Percentiles rank a stretch among this genome's conserved stretches.
These are phyloP conservation scores for Rosa persica DNA, from an alignment of 306 rosid species.

Conservation along the genomic window DNA sequence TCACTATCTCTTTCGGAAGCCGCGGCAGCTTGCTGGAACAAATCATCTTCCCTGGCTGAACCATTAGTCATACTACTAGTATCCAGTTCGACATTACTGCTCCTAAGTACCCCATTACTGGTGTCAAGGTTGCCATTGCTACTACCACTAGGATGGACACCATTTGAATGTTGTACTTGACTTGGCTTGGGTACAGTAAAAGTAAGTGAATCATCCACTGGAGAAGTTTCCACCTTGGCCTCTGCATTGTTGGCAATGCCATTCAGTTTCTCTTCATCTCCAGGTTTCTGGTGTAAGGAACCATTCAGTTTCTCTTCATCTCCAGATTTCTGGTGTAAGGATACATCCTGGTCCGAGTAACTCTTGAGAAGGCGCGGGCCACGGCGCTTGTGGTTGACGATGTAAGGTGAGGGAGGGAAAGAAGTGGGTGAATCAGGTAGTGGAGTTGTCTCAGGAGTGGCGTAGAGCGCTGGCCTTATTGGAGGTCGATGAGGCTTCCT, in stretches of 20 bases:
- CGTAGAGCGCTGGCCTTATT: slow-evolving; percentile 76
- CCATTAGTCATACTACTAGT: slow-evolving; percentile 14
- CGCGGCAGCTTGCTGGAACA: slow-evolving; percentile 23
- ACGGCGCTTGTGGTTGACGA: slow-evolving; percentile 91
- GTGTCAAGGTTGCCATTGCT: slow-evolving; percentile 27
- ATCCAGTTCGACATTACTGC: slow-evolving; percentile 22
- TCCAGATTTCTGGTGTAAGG: slow-evolving; percentile 24
- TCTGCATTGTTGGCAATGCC: slow-evolving; percentile 25
- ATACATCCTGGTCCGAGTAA: slow-evolving; percentile 60
- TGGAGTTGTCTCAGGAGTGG: slow-evolving; percentile 82
- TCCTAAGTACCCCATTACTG: slow-evolving; percentile 25
- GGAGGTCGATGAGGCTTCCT: slow-evolving; percentile 58
- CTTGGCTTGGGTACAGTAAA: slow-evolving; percentile 33
- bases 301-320: slow-evolving; percentile 35
- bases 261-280: slow-evolving; percentile 31
- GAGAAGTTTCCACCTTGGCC: slow-evolving; percentile 36
- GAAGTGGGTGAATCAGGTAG: slow-evolving; percentile 85
- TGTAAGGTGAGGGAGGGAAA: slow-evolving; percentile 88
- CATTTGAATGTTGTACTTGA: slow-evolving; percentile 39
- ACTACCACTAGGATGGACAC: slow-evolving; percentile 32
- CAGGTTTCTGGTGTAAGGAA: slow-evolving; percentile 24
- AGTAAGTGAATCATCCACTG: slow-evolving; percentile 43
- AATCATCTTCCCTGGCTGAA: slow-evolving; percentile 29
- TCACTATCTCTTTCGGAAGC: slow-evolving; percentile 54
- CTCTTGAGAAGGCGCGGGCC: slow-evolving; percentile 88